A percentile compares a stretch with the other conserved stretches of the same genome.
Evolutionary conservation across 306 rosid genomes (phyloP).

Genomic region (Hippophae rhamnoides): DNA sequence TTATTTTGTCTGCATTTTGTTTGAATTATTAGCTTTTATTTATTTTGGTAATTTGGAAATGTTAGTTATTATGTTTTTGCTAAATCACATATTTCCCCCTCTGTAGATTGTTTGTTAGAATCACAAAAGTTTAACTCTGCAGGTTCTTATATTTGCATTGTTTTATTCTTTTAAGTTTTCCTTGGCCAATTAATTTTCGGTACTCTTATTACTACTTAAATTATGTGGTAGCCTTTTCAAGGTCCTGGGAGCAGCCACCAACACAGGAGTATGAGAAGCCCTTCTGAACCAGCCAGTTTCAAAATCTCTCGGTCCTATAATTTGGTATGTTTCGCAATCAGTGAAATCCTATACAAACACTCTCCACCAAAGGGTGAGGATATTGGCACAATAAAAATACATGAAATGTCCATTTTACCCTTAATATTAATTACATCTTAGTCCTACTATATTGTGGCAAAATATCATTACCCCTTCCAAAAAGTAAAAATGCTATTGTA

Average conservation of each 20-base stretch:
- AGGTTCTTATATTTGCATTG: not conserved
- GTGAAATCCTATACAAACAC: constrained; percentile 21
- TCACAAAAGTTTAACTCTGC: not conserved
- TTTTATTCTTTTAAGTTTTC: not conserved
- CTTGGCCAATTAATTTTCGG: not conserved
- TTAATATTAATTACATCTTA: too few species aligned
- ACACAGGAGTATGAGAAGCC: constrained; percentile 72
- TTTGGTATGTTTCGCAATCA: constrained; percentile 32
- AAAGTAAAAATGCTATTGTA: too few species aligned
- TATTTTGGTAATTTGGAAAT: not conserved
- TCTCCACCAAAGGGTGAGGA: constrained; percentile 10
- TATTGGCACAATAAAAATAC: too few species aligned
- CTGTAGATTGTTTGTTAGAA: not conserved
- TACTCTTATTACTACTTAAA: constrained; percentile 14
- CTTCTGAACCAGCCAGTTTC: constrained; percentile 32
- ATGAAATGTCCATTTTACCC: too few species aligned
- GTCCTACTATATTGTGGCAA: too few species aligned
- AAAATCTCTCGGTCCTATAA: constrained; percentile 19
- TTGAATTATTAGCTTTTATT: too few species aligned
- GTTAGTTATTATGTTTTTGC: not conserved
- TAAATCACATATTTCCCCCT: not conserved
- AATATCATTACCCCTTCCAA: too few species aligned
- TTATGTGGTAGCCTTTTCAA: constrained; percentile 46
- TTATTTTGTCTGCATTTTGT: too few species aligned
- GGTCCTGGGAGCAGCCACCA: constrained; percentile 78